Evolutionary conservation across 108 stramenopile species (phyloP), one percentile per base, ranked within the genome.

Genomic region (Fistulifera pelliculosa): DNA sequence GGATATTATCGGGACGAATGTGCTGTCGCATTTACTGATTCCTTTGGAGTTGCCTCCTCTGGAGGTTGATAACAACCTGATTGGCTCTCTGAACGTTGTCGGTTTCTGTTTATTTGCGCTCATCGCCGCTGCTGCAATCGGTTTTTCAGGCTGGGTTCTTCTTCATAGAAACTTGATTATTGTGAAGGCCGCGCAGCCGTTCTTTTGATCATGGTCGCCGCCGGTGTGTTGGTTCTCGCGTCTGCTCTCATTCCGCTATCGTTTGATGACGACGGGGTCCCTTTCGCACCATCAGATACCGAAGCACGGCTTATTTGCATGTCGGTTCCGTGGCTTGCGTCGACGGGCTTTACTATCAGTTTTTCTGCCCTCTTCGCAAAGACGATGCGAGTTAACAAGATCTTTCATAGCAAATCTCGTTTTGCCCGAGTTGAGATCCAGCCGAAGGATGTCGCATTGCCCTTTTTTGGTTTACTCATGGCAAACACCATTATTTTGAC

Each of bases 311-410:
- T 35, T 35, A 35, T 35, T 3, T 35, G 31, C 8, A 35, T 35
- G 31, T 35, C 31, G 8, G 58, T 53, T 4, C 62, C 64, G 13
- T 77, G 71, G 71, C 49, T 76, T 8, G 15, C 61, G 16, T 53
- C 56, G 11, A 47, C 70, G 12, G 81, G 81, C 27, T 82, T 75
- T 17, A 44, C 61, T 27, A 66, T 59, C 17, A 56, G 62, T 0
- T 78, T 82, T 51, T 54, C 68, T 1, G 77, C 77, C 2, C 62
- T 83, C 21, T 72, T 71, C 27, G 54, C 70, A 38, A 83, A 83
- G 56, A 56, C 71, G 4, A 69, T 66, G 65, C 52, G 81, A 38
- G 24, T 83, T 28, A 83, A 79, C 39, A 57, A 47, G 27, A 45
- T 75, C 19, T 67, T 61, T 26, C 60, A 54, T 24, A 22, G 49